A percentile compares a stretch with the other conserved stretches of the same genome.
phyloP scores from a whole-genome alignment of 441 rosid genomes.

The Jatropha multifida region DNA sequence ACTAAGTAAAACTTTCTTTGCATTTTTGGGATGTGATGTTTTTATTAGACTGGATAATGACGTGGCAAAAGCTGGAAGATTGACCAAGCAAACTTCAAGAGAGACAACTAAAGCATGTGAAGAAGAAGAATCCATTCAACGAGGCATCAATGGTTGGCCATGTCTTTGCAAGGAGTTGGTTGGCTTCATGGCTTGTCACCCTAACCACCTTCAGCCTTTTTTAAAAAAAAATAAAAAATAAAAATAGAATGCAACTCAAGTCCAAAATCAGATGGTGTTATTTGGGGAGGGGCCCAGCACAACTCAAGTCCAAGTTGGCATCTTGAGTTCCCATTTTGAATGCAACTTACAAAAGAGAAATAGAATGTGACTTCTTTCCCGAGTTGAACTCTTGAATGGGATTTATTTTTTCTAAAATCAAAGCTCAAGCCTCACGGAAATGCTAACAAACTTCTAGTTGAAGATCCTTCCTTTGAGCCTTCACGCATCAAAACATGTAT shows the following conservation, averaged over 20 bases:
- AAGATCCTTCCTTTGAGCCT: slow-evolving; percentile 18
- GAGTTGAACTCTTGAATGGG: not conserved
- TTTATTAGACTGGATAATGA: not conserved
- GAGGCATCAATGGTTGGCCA: not conserved
- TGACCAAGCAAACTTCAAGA: not conserved
- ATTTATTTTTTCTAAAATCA: not conserved
- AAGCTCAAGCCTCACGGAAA: slow-evolving; percentile 21
- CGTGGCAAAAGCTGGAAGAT: not conserved
- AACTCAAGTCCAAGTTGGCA: no score
- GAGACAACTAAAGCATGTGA: not conserved
- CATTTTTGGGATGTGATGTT: not conserved
- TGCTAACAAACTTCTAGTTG: not conserved
- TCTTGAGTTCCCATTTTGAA: no score
- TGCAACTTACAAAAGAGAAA: not conserved
- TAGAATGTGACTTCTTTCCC: not conserved
- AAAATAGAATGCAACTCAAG: no score
- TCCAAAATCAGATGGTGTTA: no score
- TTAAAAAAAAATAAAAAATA: no score
- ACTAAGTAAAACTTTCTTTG: no score
- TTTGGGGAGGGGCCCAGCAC: no score
- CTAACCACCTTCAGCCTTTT: not conserved
- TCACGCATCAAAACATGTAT: slow-evolving; percentile 11
- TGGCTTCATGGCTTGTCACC: not conserved
- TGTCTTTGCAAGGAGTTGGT: not conserved
- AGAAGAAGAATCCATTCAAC: not conserved